Base-by-base conservation (phyloP, 2,329 filamentous ascomycete species). In the Pseudogymnoascus pannorum region DNA sequence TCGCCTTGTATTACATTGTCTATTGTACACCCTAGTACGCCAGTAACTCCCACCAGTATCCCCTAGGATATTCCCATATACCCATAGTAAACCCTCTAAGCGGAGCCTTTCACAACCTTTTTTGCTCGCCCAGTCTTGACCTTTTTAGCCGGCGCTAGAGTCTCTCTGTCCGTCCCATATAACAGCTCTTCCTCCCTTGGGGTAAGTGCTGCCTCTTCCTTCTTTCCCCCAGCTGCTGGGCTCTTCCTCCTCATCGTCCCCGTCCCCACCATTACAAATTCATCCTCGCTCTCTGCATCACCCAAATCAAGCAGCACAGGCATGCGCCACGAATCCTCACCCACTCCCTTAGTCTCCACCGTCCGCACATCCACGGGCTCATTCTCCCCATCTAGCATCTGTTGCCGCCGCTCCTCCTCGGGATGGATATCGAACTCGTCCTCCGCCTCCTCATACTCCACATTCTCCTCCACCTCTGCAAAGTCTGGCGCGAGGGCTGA, bases 351-450 rank as follows among this genome's bases (percentile, higher is more conserved):
- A 36, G 81, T 82, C 63, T 92, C 88, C 48, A 91, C 79, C 0
- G 89, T 92, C 31, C 31, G 31, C 1, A 97, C 91, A 70, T 99
- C 94, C 4, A 97, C 87, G 62, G 92, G 87, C 72, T 97, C 94
- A 68, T 97, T 94, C 75, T 99, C 94, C 11, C 88, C 82, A 72
- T 97, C 92, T 2, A 97, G 80, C 44, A 92, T 85, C 29, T 93
- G 85, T 73, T 96, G 93, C 72, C 95, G 91, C 61, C 97, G 87
- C 73, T 97, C 93, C 72, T 97, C 93, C 62, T 93, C 88, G 0
- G 92, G 92, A 72, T 97, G 94, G 61, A 97, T 95, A 73, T 99
- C 95, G 69, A 99, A 99, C 72, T 99, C 94, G 72, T 99, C 94
- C 75, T 99, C 94, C 61, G 85, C 84, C 74, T 99, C 94, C 42